A percentile compares a stretch with the other conserved stretches of the same genome.
phyloP scores from a whole-genome alignment of 202 grass and related monocot genomes.

The Bolboschoenoplectus hybrid region DNA sequence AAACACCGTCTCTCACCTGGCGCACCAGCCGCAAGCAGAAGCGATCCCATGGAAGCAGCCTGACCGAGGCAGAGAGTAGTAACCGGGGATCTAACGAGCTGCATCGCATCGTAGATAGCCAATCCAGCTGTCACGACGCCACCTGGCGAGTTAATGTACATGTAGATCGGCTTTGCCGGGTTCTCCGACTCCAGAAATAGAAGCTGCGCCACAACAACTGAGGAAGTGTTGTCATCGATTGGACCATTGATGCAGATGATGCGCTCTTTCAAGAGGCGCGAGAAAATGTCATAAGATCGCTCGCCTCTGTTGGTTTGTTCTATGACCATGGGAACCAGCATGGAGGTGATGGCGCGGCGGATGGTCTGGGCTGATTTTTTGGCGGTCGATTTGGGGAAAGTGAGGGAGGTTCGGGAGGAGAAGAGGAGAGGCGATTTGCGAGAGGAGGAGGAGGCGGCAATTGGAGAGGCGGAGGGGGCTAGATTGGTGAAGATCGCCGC shows the following conservation, averaged over 20 bases:
- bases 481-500: constrained; percentile 45
- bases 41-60: constrained; percentile 90
- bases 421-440: constrained; percentile 24
- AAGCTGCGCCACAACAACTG: constrained; percentile 90
- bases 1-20: constrained; percentile 75
- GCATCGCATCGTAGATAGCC: constrained; percentile 97
- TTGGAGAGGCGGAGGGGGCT: constrained; percentile 44
- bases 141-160: constrained; percentile 98
- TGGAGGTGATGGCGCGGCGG: constrained; percentile 52
- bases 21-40: constrained; percentile 76
- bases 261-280: constrained; percentile 90
- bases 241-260: constrained; percentile 91
- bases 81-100: constrained; percentile 86
- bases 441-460: constrained; percentile 32
- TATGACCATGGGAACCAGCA: constrained; percentile 90
- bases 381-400: constrained; percentile 41
- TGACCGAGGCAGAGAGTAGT: constrained; percentile 93
- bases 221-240: constrained; percentile 76
- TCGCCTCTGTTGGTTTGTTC: constrained; percentile 94
- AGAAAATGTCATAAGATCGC: constrained; percentile 94
- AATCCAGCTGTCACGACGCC: constrained; percentile 89
- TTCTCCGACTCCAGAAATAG: constrained; percentile 99
- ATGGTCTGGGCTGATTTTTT: constrained; percentile 10
- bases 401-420: constrained; percentile 36
- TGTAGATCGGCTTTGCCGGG: constrained; percentile 85